These are phyloP conservation scores for Gastroboletus turbinatus DNA, from an alignment of 1,284 basidiomycete genomes.

Conservation along the genomic window DNA sequence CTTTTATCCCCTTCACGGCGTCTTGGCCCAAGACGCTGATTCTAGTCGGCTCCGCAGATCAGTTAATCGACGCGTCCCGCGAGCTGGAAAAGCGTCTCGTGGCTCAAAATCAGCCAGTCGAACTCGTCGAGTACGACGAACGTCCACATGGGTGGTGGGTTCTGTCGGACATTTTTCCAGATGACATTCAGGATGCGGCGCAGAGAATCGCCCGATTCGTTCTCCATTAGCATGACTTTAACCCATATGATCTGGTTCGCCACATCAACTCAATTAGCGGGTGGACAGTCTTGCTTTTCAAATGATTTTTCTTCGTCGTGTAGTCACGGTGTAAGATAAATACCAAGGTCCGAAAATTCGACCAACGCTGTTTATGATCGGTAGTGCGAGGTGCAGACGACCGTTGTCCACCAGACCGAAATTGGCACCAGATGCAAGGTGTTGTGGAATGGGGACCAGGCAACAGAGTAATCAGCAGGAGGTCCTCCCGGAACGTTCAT, in stretches of 20 bases:
- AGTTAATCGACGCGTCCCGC: constrained; percentile 10
- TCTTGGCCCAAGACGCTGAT: constrained; percentile 29
- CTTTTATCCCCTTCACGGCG: constrained; percentile 15
- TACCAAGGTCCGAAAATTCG: constrained; percentile 7
- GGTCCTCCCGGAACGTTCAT: too few relatives aligned
- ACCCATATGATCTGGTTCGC: background rate
- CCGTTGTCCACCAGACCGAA: too few relatives aligned
- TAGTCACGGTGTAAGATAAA: background rate
- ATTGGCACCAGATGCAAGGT: too few relatives aligned
- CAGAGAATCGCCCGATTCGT: constrained; percentile 19
- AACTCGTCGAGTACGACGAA: constrained; percentile 29
- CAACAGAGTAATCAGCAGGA: too few relatives aligned
- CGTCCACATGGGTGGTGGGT: constrained; percentile 27
- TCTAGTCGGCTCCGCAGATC: constrained; percentile 23
- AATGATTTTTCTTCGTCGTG: background rate
- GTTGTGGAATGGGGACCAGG: too few relatives aligned
- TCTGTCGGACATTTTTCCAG: constrained; percentile 17
- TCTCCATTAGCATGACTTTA: background rate
- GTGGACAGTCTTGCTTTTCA: background rate
- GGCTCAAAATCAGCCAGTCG: constrained; percentile 2
- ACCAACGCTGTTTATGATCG: constrained; percentile 12
- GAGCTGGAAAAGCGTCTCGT: constrained; percentile 9
- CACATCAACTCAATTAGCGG: background rate
- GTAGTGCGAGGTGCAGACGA: too few relatives aligned
- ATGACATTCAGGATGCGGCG: constrained; percentile 12